Conservation (phyloP, 306 rosid species). For the Acacia melanoxylon region DNA sequence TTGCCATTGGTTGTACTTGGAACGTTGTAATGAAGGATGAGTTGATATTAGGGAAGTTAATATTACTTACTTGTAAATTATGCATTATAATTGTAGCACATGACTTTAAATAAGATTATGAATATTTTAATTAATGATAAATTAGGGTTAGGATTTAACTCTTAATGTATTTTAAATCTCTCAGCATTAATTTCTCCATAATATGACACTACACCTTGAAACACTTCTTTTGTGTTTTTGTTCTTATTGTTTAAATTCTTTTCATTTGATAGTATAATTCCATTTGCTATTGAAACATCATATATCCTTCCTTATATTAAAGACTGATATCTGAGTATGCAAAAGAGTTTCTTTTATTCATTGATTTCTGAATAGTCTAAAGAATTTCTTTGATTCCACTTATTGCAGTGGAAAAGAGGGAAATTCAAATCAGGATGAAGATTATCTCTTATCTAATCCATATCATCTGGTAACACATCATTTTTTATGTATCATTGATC, state of each 20-base stretch:
- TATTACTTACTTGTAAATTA: not conserved
- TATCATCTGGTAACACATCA: conserved; percentile 73
- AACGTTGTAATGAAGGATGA: not conserved
- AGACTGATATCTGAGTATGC: conserved; percentile 17
- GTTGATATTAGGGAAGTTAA: not conserved
- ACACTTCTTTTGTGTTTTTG: conserved; percentile 9
- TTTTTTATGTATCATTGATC: conserved; percentile 14
- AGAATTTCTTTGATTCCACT: conserved; percentile 20
- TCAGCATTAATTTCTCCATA: conserved; percentile 4
- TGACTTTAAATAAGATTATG: not conserved
- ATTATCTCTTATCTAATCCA: conserved; percentile 82
- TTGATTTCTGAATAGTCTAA: conserved; percentile 2
- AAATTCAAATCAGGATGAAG: conserved; percentile 67
- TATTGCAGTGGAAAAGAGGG: conserved; percentile 87
- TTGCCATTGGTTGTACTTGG: not conserved
- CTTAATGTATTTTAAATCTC: not conserved
- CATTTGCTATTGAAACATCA: conserved; percentile 19
- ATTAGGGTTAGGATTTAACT: not conserved
- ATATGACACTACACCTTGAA: conserved; percentile 17
- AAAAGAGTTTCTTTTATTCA: conserved; percentile 18
- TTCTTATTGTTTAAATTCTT: not conserved
- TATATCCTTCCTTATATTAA: conserved; percentile 24
- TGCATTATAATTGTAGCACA: not conserved
- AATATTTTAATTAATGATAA: not conserved
- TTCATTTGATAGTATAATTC: conserved; percentile 19